Percentiles rank a stretch among this genome's conserved stretches.
These are phyloP conservation scores for Smallanthus sonchifolius DNA, from an alignment of 129 eudicot genomes.

Conservation along the genomic window DNA sequence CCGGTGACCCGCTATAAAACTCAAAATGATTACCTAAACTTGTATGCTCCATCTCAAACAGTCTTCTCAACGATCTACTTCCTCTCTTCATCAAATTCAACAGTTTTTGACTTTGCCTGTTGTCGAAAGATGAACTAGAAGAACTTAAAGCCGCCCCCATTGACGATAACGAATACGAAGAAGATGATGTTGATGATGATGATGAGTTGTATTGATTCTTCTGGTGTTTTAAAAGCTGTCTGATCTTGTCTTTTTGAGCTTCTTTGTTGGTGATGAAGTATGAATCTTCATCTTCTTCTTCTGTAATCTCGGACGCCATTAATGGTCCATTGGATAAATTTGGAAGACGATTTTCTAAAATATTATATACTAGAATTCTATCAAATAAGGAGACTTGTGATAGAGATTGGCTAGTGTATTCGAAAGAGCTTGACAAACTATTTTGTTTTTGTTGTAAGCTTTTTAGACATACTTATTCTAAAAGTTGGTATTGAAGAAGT, in stretches of 20 bases:
- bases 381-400: no score
- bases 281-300: conserved; percentile 41
- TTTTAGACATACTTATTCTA: no score
- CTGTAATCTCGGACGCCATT: conserved; percentile 55
- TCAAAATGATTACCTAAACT: conserved; percentile 53
- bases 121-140: conserved; percentile 37
- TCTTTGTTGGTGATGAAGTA: conserved; percentile 35
- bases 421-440: no score
- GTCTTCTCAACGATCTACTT: conserved; percentile 58
- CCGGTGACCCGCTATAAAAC: conserved; percentile 51
- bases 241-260: conserved; percentile 44
- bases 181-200: conserved; percentile 32
- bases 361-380: no score
- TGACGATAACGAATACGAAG: conserved; percentile 38
- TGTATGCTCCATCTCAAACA: conserved; percentile 77
- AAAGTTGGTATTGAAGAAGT: no score
- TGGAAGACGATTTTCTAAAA: no score
- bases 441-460: no score
- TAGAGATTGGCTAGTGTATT: no score
- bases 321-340: no score
- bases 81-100: conserved; percentile 67
- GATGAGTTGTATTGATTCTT: conserved; percentile 42
- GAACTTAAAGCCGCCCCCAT: conserved; percentile 28
- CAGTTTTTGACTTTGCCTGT: conserved; percentile 33
- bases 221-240: conserved; percentile 46